Evolutionary conservation across 306 rosid species (phyloP).

Genomic region (Lagenaria siceraria): DNA sequence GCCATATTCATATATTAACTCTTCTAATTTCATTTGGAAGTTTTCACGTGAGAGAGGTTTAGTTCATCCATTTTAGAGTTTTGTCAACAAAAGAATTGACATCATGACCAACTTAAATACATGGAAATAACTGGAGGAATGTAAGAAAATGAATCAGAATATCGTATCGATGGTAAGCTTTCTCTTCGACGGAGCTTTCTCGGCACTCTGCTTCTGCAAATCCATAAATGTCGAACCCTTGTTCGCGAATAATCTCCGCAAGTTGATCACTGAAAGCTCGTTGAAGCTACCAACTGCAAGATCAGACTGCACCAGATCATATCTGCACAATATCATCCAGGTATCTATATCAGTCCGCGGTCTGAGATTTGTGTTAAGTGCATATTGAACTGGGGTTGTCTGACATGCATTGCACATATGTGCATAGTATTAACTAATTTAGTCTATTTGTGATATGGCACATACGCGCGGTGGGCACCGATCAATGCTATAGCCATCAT

Average conservation of each 20-base stretch:
- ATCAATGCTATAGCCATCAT: slow-evolving; percentile 96
- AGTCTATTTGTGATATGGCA: neutral
- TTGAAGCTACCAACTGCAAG: slow-evolving; percentile 81
- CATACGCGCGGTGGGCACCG: slow-evolving; percentile 88
- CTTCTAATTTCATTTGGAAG: neutral
- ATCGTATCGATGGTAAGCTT: slow-evolving; percentile 77
- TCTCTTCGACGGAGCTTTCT: slow-evolving; percentile 71
- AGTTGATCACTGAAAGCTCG: slow-evolving; percentile 93
- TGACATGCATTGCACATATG: neutral
- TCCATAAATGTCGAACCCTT: slow-evolving; percentile 91
- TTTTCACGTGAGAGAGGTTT: neutral
- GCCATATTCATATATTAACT: neutral
- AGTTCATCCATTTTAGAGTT: neutral
- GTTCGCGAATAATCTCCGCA: slow-evolving; percentile 83
- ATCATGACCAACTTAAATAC: slow-evolving; percentile 13
- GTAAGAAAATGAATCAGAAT: slow-evolving; percentile 25
- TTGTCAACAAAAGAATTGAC: neutral
- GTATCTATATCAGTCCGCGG: neutral
- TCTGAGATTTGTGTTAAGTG: neutral
- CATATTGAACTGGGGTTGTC: neutral
- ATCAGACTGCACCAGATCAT: slow-evolving; percentile 90
- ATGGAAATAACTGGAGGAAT: slow-evolving; percentile 25
- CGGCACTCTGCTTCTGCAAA: slow-evolving; percentile 61
- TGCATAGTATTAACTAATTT: neutral
- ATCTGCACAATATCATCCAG: slow-evolving; percentile 32